Conservation (phyloP, 164 flowering plant species). For the Akebia trifoliata region DNA sequence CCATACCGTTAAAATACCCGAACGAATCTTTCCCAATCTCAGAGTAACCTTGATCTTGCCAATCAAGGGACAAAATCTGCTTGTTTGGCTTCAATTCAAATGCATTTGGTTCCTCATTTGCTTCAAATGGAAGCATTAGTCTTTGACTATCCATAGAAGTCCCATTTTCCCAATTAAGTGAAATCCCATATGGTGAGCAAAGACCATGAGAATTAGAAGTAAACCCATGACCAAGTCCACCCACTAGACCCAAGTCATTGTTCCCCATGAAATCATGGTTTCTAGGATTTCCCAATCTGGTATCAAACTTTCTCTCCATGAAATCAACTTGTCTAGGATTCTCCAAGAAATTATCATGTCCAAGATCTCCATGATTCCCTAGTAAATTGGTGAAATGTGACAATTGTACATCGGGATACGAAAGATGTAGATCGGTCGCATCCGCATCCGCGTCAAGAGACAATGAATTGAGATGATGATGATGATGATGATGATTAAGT, state of each 20-base stretch:
- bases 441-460: neutral
- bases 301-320: slow-evolving; percentile 41
- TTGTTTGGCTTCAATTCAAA: slow-evolving; percentile 44
- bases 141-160: slow-evolving; percentile 17
- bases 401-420: slow-evolving; percentile 40
- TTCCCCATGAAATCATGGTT: slow-evolving; percentile 40
- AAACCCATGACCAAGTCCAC: slow-evolving; percentile 31
- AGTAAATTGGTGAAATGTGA: slow-evolving; percentile 31
- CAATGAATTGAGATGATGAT: slow-evolving; percentile 8
- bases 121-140: slow-evolving; percentile 27
- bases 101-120: slow-evolving; percentile 14
- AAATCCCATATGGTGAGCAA: slow-evolving; percentile 29
- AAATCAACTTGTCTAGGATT: slow-evolving; percentile 36
- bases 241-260: slow-evolving; percentile 30
- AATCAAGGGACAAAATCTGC: slow-evolving; percentile 51
- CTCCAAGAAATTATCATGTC: slow-evolving; percentile 25
- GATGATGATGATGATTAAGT: slow-evolving; percentile 2
- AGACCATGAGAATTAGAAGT: slow-evolving; percentile 25
- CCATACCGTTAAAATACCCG: slow-evolving; percentile 34
- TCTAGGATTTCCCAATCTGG: slow-evolving; percentile 28
- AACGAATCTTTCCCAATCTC: slow-evolving; percentile 36
- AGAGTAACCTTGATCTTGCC: slow-evolving; percentile 61
- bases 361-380: slow-evolving; percentile 15
- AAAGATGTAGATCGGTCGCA: slow-evolving; percentile 47
- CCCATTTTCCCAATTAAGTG: slow-evolving; percentile 13